Conservation (phyloP, 2,329 filamentous ascomycete species). For the Trichoderma semiorbis region DNA sequence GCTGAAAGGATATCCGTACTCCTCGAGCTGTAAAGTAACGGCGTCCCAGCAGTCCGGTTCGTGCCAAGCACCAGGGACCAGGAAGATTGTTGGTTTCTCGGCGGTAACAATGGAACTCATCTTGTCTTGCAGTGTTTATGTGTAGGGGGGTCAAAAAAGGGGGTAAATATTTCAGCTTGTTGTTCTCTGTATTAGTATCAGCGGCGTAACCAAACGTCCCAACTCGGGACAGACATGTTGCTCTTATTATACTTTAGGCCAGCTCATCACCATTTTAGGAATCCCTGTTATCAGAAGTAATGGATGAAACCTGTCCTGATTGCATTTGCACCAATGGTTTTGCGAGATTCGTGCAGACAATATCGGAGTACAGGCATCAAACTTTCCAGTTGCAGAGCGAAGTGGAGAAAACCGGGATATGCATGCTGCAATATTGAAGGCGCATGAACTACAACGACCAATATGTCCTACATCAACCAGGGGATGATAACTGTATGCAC, state of each 20-base stretch:
- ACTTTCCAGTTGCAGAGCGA: background rate
- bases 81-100: background rate
- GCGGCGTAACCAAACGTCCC: background rate
- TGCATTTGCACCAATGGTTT: background rate
- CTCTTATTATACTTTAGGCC: background rate
- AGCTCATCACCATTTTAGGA: background rate
- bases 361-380: background rate
- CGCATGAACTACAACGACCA: background rate
- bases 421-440: background rate
- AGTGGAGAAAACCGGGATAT: background rate
- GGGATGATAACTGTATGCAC: background rate
- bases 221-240: background rate
- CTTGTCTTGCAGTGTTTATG: background rate
- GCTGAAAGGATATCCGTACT: background rate
- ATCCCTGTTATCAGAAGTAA: background rate
- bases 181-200: background rate
- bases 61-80: background rate
- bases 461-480: background rate
- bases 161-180: background rate
- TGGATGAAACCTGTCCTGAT: background rate
- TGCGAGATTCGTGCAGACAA: background rate
- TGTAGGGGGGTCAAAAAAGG: background rate
- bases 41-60: background rate
- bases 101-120: background rate
- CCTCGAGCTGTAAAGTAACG: background rate